Evolutionary conservation across 176 grass and related monocot species (phyloP).

Genomic region (Cocos nucifera): DNA sequence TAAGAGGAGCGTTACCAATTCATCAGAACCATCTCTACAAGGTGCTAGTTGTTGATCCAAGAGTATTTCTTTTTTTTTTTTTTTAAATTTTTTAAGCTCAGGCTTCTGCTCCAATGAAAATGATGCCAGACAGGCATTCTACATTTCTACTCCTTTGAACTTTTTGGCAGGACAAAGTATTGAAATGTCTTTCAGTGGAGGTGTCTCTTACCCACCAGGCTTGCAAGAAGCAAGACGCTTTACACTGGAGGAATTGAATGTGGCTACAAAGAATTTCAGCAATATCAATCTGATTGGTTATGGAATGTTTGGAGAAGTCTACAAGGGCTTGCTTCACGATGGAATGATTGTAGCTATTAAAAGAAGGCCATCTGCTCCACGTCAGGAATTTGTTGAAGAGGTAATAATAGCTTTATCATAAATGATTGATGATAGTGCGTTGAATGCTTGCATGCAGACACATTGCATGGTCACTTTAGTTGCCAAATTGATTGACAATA

Average conservation of each 20-base stretch:
- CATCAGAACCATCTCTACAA: slow-evolving; percentile 52
- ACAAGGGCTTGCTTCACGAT: slow-evolving; percentile 86
- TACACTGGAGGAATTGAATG: slow-evolving; percentile 59
- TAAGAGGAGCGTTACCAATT: slow-evolving; percentile 40
- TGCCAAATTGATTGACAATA: no score
- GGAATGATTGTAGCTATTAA: slow-evolving; percentile 83
- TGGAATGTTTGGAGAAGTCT: slow-evolving; percentile 87
- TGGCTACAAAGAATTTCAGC: slow-evolving; percentile 69
- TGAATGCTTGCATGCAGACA: no score
- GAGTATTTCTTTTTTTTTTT: no score
- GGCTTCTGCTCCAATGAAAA: no score
- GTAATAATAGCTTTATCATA: slow-evolving; percentile 20
- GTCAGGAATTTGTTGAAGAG: slow-evolving; percentile 80
- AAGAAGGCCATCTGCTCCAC: slow-evolving; percentile 52
- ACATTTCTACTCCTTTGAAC: not conserved
- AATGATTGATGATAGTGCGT: no score
- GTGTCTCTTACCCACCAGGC: slow-evolving; percentile 25
- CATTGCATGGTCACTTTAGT: no score
- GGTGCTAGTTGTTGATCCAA: slow-evolving; percentile 32
- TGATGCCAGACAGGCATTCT: not conserved
- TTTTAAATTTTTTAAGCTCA: no score
- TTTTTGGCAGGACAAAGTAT: slow-evolving; percentile 14
- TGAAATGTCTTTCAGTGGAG: slow-evolving; percentile 21
- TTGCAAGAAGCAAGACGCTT: slow-evolving; percentile 46
- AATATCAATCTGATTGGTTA: slow-evolving; percentile 56